Percentiles rank a stretch among this genome's conserved stretches.
Conservation (phyloP, 345 rosid species). For the Triadica sebifera region DNA sequence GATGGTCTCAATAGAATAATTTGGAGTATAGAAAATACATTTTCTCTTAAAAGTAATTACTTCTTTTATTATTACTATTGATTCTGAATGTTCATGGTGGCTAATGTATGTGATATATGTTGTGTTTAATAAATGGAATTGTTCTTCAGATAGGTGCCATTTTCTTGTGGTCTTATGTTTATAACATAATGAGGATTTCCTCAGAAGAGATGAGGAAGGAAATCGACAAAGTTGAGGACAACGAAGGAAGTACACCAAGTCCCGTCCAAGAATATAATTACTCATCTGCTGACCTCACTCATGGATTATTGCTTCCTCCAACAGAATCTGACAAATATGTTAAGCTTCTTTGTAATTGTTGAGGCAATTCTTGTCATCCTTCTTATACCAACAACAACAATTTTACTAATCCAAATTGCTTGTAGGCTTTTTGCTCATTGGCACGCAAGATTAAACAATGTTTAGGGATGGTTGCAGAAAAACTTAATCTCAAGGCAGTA, state of each 20-base stretch:
- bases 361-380: no score
- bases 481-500: slow-evolving; percentile 27
- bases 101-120: no score
- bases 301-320: not conserved
- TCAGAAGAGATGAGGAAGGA: slow-evolving; percentile 19
- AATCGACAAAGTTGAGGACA: slow-evolving; percentile 1
- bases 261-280: not conserved
- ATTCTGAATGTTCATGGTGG: no score
- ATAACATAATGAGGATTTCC: slow-evolving; percentile 34
- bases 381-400: no score
- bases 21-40: no score
- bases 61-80: no score
- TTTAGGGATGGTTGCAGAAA: slow-evolving; percentile 6
- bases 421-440: no score
- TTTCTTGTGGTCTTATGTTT: slow-evolving; percentile 40
- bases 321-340: not conserved
- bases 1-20: no score
- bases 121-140: no score
- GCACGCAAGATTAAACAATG: slow-evolving; percentile 15
- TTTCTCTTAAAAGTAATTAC: no score
- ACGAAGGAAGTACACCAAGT: slow-evolving; percentile 10
- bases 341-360: not conserved
- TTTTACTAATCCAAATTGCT: no score
- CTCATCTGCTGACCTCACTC: not conserved
- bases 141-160: slow-evolving; percentile 34